Conservation (phyloP, 352 stramenopile species). For the Phytophthora brassicae region DNA sequence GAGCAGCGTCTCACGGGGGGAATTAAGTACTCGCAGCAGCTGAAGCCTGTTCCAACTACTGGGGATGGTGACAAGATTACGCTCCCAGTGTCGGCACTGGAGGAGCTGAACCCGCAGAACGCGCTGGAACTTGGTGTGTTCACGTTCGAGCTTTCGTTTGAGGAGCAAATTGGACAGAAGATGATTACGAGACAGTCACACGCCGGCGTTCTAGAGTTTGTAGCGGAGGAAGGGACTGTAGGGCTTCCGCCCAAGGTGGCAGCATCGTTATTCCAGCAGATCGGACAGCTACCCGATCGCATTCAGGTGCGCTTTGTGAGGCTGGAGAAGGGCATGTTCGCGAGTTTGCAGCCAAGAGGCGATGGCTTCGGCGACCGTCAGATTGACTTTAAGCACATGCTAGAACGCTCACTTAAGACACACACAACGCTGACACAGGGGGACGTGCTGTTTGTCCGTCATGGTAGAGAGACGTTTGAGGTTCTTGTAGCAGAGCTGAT, state of each 20-base stretch:
- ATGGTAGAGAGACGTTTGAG: conserved; percentile 80
- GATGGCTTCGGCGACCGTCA: conserved; percentile 72
- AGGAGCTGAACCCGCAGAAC: conserved; percentile 76
- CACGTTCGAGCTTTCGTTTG: conserved; percentile 74
- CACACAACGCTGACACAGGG: conserved; percentile 79
- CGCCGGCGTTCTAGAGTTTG: conserved; percentile 79
- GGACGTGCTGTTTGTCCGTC: conserved; percentile 75
- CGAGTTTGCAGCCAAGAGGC: conserved; percentile 63
- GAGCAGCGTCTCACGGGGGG: conserved; percentile 72
- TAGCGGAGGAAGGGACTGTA: conserved; percentile 73
- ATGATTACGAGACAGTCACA: conserved; percentile 44
- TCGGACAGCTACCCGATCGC: conserved; percentile 24
- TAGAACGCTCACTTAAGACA: conserved; percentile 68
- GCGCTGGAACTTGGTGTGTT: conserved; percentile 78
- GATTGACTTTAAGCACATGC: conserved; percentile 82
- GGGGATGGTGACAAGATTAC: conserved; percentile 78
- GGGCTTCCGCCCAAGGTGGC: conserved; percentile 80
- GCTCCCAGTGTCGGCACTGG: conserved; percentile 71
- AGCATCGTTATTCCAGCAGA: conserved; percentile 53
- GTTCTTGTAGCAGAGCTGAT: conserved; percentile 61
- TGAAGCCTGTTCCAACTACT: conserved; percentile 47
- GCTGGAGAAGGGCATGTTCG: conserved; percentile 71
- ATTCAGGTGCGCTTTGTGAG: conserved; percentile 74
- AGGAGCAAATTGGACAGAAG: conserved; percentile 1
- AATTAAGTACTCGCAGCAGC: conserved; percentile 58